Percentiles rank a stretch among this genome's conserved stretches.
Evolutionary conservation across 2,329 filamentous ascomycete species (phyloP).

Genomic region (Periconia macrospinosa): DNA sequence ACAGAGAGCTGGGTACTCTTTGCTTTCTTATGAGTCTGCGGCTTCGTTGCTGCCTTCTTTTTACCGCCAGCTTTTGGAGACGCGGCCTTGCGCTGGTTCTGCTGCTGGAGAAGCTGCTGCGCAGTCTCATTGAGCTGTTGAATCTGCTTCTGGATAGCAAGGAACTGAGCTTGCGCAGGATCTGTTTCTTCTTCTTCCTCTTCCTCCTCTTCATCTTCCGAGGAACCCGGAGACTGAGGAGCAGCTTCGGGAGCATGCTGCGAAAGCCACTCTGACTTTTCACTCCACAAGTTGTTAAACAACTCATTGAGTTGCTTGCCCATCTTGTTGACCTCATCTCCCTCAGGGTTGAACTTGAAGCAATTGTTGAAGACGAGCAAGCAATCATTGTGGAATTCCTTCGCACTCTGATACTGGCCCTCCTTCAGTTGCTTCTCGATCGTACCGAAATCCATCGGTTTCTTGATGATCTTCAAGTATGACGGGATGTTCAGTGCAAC

Average conservation of each 20-base stretch:
- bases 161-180: slow-evolving; percentile 47
- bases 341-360: slow-evolving; percentile 84
- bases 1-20: slow-evolving; percentile 30
- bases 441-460: slow-evolving; percentile 93
- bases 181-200: slow-evolving; percentile 59
- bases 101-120: slow-evolving; percentile 51
- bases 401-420: slow-evolving; percentile 78
- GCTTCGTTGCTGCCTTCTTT: slow-evolving; percentile 48
- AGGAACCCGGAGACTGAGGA: slow-evolving; percentile 66
- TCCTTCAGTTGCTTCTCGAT: slow-evolving; percentile 74
- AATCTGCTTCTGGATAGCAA: slow-evolving; percentile 65
- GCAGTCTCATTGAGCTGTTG: slow-evolving; percentile 67
- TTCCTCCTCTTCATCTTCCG: slow-evolving; percentile 69
- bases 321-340: slow-evolving; percentile 71
- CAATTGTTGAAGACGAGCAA: slow-evolving; percentile 86
- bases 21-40: slow-evolving; percentile 25
- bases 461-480: slow-evolving; percentile 92
- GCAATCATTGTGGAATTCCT: slow-evolving; percentile 84
- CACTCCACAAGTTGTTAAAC: slow-evolving; percentile 74
- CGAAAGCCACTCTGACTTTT: slow-evolving; percentile 80
- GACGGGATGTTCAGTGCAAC: slow-evolving; percentile 91
- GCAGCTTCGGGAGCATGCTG: slow-evolving; percentile 70
- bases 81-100: slow-evolving; percentile 54
- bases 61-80: slow-evolving; percentile 51
- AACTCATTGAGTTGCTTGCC: slow-evolving; percentile 74